phyloP scores from a whole-genome alignment of 164 flowering plant genomes.

The Vitis riparia region DNA sequence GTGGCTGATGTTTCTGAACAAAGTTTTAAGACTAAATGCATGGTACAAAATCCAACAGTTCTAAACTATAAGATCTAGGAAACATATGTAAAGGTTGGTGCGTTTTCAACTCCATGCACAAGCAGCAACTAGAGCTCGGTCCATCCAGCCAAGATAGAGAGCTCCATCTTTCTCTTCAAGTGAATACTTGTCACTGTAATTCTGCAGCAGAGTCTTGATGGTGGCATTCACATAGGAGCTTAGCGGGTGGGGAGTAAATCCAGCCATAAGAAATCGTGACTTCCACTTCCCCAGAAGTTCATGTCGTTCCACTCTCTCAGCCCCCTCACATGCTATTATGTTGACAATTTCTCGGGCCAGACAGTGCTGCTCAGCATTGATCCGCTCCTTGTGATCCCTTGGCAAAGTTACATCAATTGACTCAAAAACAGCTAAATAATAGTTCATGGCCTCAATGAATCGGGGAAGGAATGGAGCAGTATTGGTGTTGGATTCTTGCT shows the following conservation, averaged over 20 bases:
- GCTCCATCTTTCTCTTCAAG: slow-evolving; percentile 70
- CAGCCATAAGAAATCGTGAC: slow-evolving; percentile 66
- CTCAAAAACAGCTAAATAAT: slow-evolving; percentile 69
- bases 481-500: slow-evolving; percentile 75
- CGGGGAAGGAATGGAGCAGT: slow-evolving; percentile 64
- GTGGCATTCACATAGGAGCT: slow-evolving; percentile 62
- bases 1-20: slow-evolving; percentile 5
- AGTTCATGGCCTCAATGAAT: slow-evolving; percentile 56
- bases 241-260: slow-evolving; percentile 66
- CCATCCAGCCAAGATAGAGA: slow-evolving; percentile 77
- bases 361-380: slow-evolving; percentile 80
- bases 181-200: slow-evolving; percentile 46
- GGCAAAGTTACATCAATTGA: slow-evolving; percentile 68
- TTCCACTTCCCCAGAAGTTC: slow-evolving; percentile 73
- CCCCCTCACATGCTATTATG: slow-evolving; percentile 77
- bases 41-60: neutral
- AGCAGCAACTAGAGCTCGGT: slow-evolving; percentile 50
- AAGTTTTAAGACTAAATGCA: too few species aligned
- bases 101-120: slow-evolving; percentile 63
- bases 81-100: neutral
- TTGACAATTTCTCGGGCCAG: slow-evolving; percentile 77
- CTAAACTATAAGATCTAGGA: neutral
- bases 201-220: slow-evolving; percentile 48
- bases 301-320: slow-evolving; percentile 79
- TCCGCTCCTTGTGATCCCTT: slow-evolving; percentile 63